Conservation (phyloP, 306 rosid genomes). For the Citrullus mucosospermus region DNA sequence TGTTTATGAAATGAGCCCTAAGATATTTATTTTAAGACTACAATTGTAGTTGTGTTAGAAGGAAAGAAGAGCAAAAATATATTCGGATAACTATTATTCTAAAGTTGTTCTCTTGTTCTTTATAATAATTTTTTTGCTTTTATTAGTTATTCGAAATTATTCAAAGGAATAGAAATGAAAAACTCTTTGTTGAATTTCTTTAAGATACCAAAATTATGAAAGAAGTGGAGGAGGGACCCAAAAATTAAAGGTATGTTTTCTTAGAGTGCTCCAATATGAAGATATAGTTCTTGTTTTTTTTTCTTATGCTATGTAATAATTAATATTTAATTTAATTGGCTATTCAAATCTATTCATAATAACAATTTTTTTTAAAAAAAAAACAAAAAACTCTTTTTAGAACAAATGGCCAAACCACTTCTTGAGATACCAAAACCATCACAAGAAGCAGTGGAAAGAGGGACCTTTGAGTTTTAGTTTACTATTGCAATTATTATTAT, state of each 20-base stretch:
- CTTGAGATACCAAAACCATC: background rate
- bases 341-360: background rate
- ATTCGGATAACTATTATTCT: background rate
- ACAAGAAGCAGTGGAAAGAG: background rate
- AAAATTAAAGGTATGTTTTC: background rate
- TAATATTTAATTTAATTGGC: background rate
- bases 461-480: background rate
- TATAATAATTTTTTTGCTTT: background rate
- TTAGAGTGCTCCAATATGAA: background rate
- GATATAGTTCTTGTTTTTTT: background rate
- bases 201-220: background rate
- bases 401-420: background rate
- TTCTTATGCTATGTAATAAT: background rate
- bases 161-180: background rate
- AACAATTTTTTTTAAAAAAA: background rate
- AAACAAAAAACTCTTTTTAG: background rate
- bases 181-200: background rate
- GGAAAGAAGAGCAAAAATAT: background rate
- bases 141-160: background rate
- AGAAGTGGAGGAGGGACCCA: background rate
- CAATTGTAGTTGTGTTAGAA: background rate
- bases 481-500: background rate
- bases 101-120: background rate
- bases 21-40: background rate
- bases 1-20: background rate